These are phyloP conservation scores for Pyricularia grisea DNA, from an alignment of 2,329 filamentous ascomycete genomes.

Conservation along the genomic window DNA sequence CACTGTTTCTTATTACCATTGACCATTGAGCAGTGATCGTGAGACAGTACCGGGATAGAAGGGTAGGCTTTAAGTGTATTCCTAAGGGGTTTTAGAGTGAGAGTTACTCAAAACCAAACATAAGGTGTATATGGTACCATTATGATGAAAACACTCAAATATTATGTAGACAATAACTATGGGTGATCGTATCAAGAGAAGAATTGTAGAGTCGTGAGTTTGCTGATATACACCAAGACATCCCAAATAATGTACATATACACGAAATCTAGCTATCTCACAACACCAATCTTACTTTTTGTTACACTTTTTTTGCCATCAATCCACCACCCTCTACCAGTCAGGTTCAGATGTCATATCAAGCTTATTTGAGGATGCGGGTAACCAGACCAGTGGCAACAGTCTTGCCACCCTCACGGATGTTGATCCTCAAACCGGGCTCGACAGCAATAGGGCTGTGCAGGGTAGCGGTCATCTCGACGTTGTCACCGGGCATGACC, in stretches of 20 bases:
- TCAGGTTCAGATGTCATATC: neutral
- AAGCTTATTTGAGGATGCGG: constrained; percentile 51
- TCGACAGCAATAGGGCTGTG: constrained; percentile 82
- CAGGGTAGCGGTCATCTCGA: constrained; percentile 89
- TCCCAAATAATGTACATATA: neutral
- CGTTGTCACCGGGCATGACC: constrained; percentile 97
- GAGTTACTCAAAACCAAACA: neutral
- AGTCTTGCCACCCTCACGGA: constrained; percentile 90
- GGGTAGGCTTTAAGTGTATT: neutral
- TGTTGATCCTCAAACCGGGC: constrained; percentile 91
- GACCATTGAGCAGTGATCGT: neutral
- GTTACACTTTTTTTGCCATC: neutral
- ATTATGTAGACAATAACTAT: neutral
- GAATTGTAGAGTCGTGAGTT: neutral
- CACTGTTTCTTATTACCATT: neutral
- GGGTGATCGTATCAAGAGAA: neutral
- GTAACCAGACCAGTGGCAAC: constrained; percentile 79
- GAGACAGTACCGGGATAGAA: neutral
- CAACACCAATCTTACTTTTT: neutral
- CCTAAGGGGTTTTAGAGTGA: neutral
- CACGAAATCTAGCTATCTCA: neutral
- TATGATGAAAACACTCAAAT: neutral
- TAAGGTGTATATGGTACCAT: neutral
- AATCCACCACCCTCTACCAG: neutral
- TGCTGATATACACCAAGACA: neutral